Evolutionary conservation across 2,329 filamentous ascomycete genomes (phyloP), one percentile per base, ranked within the genome.

Genomic region (Phyllosticta paracitricarpa): DNA sequence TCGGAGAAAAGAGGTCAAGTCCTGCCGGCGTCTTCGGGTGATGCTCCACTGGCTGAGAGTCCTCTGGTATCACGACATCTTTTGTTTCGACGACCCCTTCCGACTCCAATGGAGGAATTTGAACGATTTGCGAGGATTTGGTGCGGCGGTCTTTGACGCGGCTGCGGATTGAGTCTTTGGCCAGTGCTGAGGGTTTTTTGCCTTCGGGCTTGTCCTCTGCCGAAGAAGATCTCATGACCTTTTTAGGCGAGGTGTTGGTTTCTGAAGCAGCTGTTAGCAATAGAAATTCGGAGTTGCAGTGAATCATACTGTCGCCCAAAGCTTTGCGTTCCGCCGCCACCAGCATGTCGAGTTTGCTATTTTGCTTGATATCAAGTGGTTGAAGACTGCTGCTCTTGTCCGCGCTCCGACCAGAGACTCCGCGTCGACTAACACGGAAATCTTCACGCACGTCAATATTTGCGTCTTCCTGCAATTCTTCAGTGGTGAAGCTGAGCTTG

Each of bases 401-500:
- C 3, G 56, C 56, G 1, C n/a, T 19, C 8, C 28, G 33, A 22
- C 33, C 25, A 14, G 54, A 28, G 14, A 5, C n/a, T 17, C 58
- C 22, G 6, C 60, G 52, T 25, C 79, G 74, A 64, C 73, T 80
- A 67, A 78, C 81, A 12, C 73, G 74, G 67, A 82, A 81, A 28
- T 76, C 71, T 22, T 78, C 78, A 6, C 65, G 56, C 52, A 51
- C 33, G 52, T 58, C 60, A 24, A 52, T 51, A 9, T 58, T 56
- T 25, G 30, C 52, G 19, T 26, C 35, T 22, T 63, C 58, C 19
- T 69, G 66, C 48, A 64, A 26, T 10, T 59, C 56, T 53, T 70
- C 68, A 17, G 64, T 65, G 1, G 65, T 65, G 7, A 69, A 76
- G 61, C 76, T 80, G 58, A 85, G 77, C 67, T 85, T 85, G 56